These are phyloP conservation scores for Lactarius quietus DNA, from an alignment of 768 basidiomycete species.

Conservation along the genomic window DNA sequence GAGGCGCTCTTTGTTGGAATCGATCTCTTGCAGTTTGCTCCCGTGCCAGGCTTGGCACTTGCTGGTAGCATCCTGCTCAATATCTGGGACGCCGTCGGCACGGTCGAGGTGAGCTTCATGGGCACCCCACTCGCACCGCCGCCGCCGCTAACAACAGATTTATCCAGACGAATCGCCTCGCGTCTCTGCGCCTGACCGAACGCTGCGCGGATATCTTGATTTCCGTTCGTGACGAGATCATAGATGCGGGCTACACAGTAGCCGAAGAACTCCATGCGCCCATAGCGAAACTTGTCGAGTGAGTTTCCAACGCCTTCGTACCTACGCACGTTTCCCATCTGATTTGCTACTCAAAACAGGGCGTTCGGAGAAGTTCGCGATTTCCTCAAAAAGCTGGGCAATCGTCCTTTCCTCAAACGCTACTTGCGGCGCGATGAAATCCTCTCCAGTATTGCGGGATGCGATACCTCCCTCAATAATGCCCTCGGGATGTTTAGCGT, in stretches of 20 bases:
- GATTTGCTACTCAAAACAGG: slow-evolving; percentile 28
- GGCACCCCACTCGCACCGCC: background rate
- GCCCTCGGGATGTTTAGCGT: slow-evolving; percentile 56
- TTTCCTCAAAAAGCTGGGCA: slow-evolving; percentile 56
- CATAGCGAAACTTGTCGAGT: slow-evolving; percentile 49
- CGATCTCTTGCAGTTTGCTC: slow-evolving; percentile 48
- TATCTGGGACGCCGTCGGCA: slow-evolving; percentile 63
- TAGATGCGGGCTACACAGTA: slow-evolving; percentile 52
- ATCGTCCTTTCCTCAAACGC: slow-evolving; percentile 71
- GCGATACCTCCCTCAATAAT: slow-evolving; percentile 51
- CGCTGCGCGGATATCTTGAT: slow-evolving; percentile 67
- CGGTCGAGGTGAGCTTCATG: slow-evolving; percentile 47
- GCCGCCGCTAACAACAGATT: background rate
- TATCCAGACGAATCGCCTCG: slow-evolving; percentile 59
- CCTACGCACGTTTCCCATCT: slow-evolving; percentile 6
- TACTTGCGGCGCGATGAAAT: slow-evolving; percentile 76
- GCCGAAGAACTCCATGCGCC: slow-evolving; percentile 49
- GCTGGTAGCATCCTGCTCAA: slow-evolving; percentile 50
- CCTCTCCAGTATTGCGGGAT: slow-evolving; percentile 46
- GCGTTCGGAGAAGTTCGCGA: slow-evolving; percentile 43
- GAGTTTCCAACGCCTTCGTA: slow-evolving; percentile 29
- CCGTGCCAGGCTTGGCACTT: slow-evolving; percentile 51
- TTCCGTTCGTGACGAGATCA: slow-evolving; percentile 59
- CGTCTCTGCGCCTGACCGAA: slow-evolving; percentile 67
- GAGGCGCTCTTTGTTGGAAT: slow-evolving; percentile 42